Base-by-base conservation (phyloP, 176 grass and related monocot species). In the Aechmea fasciata region DNA sequence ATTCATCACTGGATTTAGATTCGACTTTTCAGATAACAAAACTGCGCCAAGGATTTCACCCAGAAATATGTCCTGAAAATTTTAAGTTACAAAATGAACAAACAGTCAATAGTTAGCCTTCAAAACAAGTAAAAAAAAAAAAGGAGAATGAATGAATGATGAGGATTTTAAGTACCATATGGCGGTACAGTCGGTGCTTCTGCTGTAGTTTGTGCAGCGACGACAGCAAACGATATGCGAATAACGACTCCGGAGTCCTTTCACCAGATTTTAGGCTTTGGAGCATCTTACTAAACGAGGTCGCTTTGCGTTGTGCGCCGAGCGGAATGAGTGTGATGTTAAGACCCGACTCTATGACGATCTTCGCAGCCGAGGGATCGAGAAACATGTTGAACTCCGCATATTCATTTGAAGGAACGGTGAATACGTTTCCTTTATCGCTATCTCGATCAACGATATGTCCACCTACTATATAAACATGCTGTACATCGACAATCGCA, bases 301-400 rank as follows among this genome's bases (percentile, higher is more conserved):
- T 41, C 19, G 14, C 75, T 69, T 69, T 77, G 25, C 20, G 29
- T 52, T 69, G 75, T 23, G 65, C 65, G 17, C 7, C n/a, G 18
- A 77, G 66, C 7, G 74, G 74, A 69, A 77, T 17, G 3, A 77
- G 52, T 69, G 65, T 77, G 51, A 77, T 77, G 12, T 13, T 55
- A 11, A 77, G 75, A 25, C 48, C 47, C 8, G 75, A 77, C 29
- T 77, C 52, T 19, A 77, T 69, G 2, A 69, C 66, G n/a, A 23
- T 77, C 75, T 91, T 77, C 3, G 92, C 85, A 22, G 92, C 83
- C 25, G 91, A 86, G 18, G 88, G 92, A 66, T 96, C 92, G 11
- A 53, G 54, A 62, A 96, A 96, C 3, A 96, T 53, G 74, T 96
- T 96, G 86, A 86, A 96, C 68, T 96, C 92, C 8, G 92, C 88